phyloP scores from a whole-genome alignment of 2,329 filamentous ascomycete genomes.

The Aphanoascus verrucosus region DNA sequence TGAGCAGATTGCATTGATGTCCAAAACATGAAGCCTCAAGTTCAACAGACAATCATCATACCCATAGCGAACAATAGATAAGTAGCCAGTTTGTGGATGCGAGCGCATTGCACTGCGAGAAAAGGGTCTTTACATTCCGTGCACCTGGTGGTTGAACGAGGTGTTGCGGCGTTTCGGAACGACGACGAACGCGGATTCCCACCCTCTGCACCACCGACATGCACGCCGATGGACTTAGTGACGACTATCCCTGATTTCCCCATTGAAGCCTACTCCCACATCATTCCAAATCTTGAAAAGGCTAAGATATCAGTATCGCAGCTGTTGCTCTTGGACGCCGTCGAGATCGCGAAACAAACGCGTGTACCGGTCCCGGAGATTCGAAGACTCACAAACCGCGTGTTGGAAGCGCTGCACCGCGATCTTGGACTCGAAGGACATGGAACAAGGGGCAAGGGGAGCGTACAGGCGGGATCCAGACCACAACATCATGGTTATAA shows the following conservation, averaged over 20 bases:
- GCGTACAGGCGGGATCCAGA: background rate
- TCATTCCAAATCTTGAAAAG: conserved; percentile 70
- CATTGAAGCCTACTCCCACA: conserved; percentile 56
- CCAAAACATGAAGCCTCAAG: background rate
- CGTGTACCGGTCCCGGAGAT: conserved; percentile 71
- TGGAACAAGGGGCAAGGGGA: conserved; percentile 12
- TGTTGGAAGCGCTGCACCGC: conserved; percentile 56
- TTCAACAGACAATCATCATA: background rate
- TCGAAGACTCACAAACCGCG: conserved; percentile 57
- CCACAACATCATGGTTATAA: background rate
- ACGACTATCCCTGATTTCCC: conserved; percentile 72
- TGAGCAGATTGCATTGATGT: background rate
- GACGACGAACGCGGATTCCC: background rate
- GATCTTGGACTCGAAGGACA: conserved; percentile 41
- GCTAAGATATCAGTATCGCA: conserved; percentile 69
- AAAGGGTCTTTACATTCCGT: too few relatives aligned
- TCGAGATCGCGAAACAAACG: conserved; percentile 76
- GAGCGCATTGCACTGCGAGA: background rate
- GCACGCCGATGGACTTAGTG: conserved; percentile 54
- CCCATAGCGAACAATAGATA: background rate
- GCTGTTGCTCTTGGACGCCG: conserved; percentile 69
- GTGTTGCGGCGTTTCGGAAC: background rate
- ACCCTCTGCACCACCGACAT: background rate
- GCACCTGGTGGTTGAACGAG: background rate
- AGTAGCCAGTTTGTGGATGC: background rate